These are phyloP conservation scores for Globisporangium middletonii DNA, from an alignment of 352 stramenopile species.

Conservation along the genomic window DNA sequence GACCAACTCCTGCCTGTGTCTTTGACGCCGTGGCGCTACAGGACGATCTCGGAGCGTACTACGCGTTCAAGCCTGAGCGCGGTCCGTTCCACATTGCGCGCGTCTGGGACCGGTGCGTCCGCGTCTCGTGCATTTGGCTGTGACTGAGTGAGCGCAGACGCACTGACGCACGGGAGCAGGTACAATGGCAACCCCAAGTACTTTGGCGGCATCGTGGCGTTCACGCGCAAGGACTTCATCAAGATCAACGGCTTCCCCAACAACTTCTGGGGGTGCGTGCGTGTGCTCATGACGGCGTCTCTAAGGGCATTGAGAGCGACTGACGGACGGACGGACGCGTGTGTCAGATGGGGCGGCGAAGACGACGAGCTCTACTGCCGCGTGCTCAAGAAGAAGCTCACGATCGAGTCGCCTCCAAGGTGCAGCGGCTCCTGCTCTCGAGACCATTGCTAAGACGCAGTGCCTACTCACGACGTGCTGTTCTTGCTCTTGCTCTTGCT, in stretches of 20 bases:
- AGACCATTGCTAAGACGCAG: too few relatives aligned
- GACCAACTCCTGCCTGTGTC: too few relatives aligned
- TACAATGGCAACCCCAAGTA: constrained; percentile 95
- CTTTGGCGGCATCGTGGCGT: constrained; percentile 92
- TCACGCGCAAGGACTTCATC: constrained; percentile 85
- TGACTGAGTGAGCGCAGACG: not conserved
- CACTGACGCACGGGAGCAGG: constrained; percentile 1
- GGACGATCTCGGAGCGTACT: constrained; percentile 73
- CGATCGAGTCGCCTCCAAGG: constrained; percentile 30
- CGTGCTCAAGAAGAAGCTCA: constrained; percentile 41
- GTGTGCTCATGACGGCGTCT: not conserved
- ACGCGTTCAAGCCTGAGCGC: constrained; percentile 50
- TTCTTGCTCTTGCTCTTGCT: not conserved
- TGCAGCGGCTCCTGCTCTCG: constrained; percentile 4
- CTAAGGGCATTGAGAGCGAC: not conserved
- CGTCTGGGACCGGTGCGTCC: constrained; percentile 81
- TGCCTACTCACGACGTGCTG: too few relatives aligned
- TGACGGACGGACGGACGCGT: not conserved
- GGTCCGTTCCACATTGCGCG: constrained; percentile 92
- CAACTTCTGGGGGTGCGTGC: constrained; percentile 86
- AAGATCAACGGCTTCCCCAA: constrained; percentile 95
- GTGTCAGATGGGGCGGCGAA: constrained; percentile 37
- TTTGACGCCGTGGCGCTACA: constrained; percentile 7
- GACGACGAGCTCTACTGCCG: constrained; percentile 54
- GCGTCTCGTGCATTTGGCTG: not conserved